Conservation (phyloP, 2,329 filamentous ascomycete species). For the Kalmusia sp. region DNA sequence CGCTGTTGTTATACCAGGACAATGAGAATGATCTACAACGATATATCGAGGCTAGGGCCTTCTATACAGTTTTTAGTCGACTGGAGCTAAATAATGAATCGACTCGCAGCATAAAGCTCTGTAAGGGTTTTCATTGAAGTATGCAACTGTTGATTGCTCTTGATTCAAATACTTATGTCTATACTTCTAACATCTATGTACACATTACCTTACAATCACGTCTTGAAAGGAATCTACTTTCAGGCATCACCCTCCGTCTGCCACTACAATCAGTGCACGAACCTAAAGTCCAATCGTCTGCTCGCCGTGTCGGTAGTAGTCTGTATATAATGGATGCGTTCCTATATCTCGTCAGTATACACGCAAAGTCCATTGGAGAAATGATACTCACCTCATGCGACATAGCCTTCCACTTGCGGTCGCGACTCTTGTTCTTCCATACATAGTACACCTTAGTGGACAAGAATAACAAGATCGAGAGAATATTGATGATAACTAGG, state of each 20-base stretch:
- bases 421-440: conserved; percentile 7
- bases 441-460: conserved; percentile 10
- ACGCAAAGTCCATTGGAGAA: not conserved
- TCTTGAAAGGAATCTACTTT: not conserved
- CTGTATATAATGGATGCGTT: conserved; percentile 8
- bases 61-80: too few relatives aligned
- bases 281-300: conserved; percentile 13
- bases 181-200: too few relatives aligned
- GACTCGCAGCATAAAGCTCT: too few relatives aligned
- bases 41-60: too few relatives aligned
- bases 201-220: too few relatives aligned
- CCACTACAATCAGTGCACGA: conserved; percentile 9
- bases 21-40: too few relatives aligned
- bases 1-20: too few relatives aligned
- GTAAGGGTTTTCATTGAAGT: too few relatives aligned
- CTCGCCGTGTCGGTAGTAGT: conserved; percentile 9
- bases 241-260: not conserved
- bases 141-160: too few relatives aligned
- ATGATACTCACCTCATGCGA: conserved; percentile 7
- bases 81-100: too few relatives aligned
- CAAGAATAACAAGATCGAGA: conserved; percentile 6
- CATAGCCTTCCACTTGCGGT: conserved; percentile 11
- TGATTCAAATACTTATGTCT: too few relatives aligned
- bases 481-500: conserved; percentile 6
- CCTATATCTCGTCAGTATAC: not conserved